A percentile compares a stretch with the other conserved stretches of the same genome.
These are phyloP conservation scores for Candida insectorum DNA, from an alignment of 805 yeast genomes.

Conservation along the genomic window DNA sequence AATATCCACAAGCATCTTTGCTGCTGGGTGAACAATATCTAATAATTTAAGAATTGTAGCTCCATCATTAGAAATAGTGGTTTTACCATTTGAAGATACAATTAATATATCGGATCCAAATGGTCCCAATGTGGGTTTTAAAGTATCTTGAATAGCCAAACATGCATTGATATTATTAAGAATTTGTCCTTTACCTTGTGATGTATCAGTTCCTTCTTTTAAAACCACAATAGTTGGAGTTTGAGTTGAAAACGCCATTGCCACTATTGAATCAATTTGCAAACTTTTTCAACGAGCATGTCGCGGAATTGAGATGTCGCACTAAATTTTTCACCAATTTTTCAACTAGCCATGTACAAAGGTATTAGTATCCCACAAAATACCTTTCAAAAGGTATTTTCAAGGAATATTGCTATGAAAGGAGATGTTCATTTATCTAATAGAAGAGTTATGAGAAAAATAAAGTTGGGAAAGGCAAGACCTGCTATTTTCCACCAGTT, in stretches of 20 bases:
- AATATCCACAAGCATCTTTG: slow-evolving; percentile 90
- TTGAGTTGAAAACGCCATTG: slow-evolving; percentile 88
- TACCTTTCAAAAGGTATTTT: too few species aligned
- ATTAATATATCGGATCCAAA: slow-evolving; percentile 93
- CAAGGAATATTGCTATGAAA: slow-evolving; percentile 17
- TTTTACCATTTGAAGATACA: slow-evolving; percentile 76
- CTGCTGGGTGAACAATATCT: slow-evolving; percentile 98
- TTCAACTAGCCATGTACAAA: slow-evolving; percentile 1
- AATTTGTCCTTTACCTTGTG: slow-evolving; percentile 96
- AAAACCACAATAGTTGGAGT: slow-evolving; percentile 98
- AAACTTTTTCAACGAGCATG: slow-evolving; percentile 2
- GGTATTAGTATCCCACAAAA: too few species aligned
- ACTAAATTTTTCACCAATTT: slow-evolving; percentile 4
- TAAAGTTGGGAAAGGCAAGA: slow-evolving; percentile 78
- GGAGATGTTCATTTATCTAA: slow-evolving; percentile 42
- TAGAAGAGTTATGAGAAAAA: slow-evolving; percentile 65
- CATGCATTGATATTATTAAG: slow-evolving; percentile 96
- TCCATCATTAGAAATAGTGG: slow-evolving; percentile 97
- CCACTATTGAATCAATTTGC: neutral
- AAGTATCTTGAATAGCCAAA: slow-evolving; percentile 92
- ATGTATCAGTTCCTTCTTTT: slow-evolving; percentile 95
- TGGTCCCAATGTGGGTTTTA: slow-evolving; percentile 94
- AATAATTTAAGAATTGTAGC: slow-evolving; percentile 90
- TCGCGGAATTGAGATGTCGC: too few species aligned
- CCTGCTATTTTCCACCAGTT: slow-evolving; percentile 92